Percentiles rank a stretch among this genome's conserved stretches.
These are phyloP conservation scores for Pichia sp. DNA, from an alignment of 1,139 yeast species.

Conservation along the genomic window DNA sequence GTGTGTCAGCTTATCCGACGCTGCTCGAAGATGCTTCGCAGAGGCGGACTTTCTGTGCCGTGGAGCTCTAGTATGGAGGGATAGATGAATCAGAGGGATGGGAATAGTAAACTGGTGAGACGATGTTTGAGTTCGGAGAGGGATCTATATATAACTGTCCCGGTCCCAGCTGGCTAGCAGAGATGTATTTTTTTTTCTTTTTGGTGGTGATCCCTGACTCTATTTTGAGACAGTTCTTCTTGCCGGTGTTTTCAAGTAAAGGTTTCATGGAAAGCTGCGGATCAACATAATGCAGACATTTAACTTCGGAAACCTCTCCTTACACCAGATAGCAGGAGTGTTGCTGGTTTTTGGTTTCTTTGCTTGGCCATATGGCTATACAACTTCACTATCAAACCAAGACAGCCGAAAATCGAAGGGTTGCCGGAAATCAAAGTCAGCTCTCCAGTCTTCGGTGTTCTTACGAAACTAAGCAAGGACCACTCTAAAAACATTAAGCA, in stretches of 20 bases:
- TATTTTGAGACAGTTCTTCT: neutral
- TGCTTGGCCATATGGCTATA: slow-evolving; percentile 16
- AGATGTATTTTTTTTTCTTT: too few relatives aligned
- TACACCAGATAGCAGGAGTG: neutral
- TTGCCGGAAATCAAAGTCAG: slow-evolving; percentile 18
- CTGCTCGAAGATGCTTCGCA: neutral
- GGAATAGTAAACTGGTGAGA: neutral
- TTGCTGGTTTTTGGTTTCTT: neutral
- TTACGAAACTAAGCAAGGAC: slow-evolving; percentile 19
- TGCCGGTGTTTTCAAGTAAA: too few relatives aligned
- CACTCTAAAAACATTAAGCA: slow-evolving; percentile 21
- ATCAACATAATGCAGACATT: too few relatives aligned
- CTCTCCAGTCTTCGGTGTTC: slow-evolving; percentile 19
- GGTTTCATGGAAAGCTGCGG: too few relatives aligned
- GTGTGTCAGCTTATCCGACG: neutral
- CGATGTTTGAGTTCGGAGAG: neutral
- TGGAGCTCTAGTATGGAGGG: neutral
- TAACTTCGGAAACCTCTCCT: neutral
- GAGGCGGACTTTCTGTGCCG: neutral
- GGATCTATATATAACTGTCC: neutral
- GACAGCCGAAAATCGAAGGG: slow-evolving; percentile 16
- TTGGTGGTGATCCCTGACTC: too few relatives aligned
- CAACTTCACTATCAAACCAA: slow-evolving; percentile 17
- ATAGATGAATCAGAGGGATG: neutral
- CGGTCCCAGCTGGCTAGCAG: neutral